Evolutionary conservation across 495 filamentous ascomycete species (phyloP).

Genomic region (Neurospora sp.): DNA sequence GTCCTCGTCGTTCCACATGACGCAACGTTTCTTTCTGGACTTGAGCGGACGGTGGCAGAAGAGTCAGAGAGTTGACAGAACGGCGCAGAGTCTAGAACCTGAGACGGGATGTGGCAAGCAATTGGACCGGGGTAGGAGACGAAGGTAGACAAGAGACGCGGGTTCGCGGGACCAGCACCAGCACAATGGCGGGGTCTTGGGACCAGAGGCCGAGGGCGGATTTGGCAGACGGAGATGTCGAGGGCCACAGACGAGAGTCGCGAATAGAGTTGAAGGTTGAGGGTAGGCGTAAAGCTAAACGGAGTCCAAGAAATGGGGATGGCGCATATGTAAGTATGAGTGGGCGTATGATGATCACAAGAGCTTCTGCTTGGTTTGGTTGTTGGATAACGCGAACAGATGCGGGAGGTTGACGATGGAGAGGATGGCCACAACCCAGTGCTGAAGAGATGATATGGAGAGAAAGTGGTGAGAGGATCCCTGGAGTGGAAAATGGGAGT

Average conservation of each 20-base stretch:
- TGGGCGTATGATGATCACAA: neutral
- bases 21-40: conserved; percentile 6
- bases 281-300: neutral
- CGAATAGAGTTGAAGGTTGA: neutral
- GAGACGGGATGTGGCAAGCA: neutral
- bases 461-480: neutral
- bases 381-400: neutral
- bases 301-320: neutral
- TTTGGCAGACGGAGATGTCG: neutral
- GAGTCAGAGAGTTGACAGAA: neutral
- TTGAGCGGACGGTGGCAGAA: neutral
- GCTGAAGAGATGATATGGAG: neutral
- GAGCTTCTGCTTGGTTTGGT: neutral
- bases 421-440: neutral
- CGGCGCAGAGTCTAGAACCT: neutral
- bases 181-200: neutral
- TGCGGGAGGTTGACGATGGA: neutral
- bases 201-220: neutral
- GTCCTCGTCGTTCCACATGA: conserved; percentile 79
- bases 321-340: neutral
- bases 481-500: neutral
- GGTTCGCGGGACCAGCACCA: neutral
- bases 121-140: neutral
- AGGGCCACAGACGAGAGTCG: neutral
- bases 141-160: neutral